These are phyloP conservation scores for Collybia nuda DNA, from an alignment of 768 basidiomycete genomes.

Conservation along the genomic window DNA sequence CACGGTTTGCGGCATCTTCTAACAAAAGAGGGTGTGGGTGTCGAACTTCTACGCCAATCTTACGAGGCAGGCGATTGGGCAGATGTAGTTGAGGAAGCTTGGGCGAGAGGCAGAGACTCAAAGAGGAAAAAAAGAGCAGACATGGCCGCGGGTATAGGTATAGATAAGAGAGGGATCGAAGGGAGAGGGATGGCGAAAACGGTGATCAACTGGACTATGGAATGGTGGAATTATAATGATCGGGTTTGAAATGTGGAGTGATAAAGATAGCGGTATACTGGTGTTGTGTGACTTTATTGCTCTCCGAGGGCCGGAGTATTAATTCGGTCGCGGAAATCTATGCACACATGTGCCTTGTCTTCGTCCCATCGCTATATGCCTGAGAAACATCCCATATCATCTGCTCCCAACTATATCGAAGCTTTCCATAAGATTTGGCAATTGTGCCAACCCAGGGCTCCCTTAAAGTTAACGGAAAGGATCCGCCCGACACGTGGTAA, in stretches of 20 bases:
- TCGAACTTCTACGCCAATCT: conserved; percentile 61
- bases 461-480: too few relatives aligned
- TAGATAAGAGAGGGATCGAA: conserved; percentile 39
- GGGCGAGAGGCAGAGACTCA: conserved; percentile 40
- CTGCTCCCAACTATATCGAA: too few relatives aligned
- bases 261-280: background rate
- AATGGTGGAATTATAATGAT: conserved; percentile 23
- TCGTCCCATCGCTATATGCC: too few relatives aligned
- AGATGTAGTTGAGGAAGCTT: conserved; percentile 55
- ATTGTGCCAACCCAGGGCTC: too few relatives aligned
- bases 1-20: conserved; percentile 70
- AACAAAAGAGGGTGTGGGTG: conserved; percentile 61
- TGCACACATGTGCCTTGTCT: too few relatives aligned
- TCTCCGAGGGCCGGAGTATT: too few relatives aligned
- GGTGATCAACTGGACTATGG: conserved; percentile 51
- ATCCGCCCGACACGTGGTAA: background rate
- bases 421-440: too few relatives aligned
- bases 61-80: conserved; percentile 82
- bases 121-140: conserved; percentile 48
- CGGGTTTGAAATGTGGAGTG: background rate
- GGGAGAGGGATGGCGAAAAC: conserved; percentile 44
- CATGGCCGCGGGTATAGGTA: conserved; percentile 33
- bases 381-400: too few relatives aligned
- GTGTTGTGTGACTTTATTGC: too few relatives aligned
- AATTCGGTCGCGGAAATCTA: too few relatives aligned